Percentiles rank a stretch among this genome's conserved stretches.
Conservation (phyloP, 2,329 filamentous ascomycete genomes). For the Ceratocystis eucalypticola region DNA sequence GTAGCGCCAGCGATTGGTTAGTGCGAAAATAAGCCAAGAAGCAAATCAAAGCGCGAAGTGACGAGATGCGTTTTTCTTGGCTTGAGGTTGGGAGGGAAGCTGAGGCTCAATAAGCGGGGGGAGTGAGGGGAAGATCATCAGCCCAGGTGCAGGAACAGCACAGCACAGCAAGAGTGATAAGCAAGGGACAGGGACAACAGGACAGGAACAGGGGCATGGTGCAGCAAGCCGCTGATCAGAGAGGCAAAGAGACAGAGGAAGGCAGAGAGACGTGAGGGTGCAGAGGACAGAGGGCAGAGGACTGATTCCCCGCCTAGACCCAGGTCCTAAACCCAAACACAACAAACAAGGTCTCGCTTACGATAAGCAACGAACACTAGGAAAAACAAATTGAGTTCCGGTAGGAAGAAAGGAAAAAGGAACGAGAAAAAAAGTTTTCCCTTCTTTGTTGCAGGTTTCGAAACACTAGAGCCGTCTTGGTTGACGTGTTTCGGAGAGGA, state of each 20-base stretch:
- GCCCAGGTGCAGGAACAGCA: neutral
- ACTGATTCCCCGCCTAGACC: too few relatives aligned
- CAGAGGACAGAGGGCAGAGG: too few relatives aligned
- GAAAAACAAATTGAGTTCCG: neutral
- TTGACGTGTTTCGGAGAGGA: neutral
- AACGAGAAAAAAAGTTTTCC: neutral
- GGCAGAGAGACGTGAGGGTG: too few relatives aligned
- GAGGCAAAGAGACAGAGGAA: too few relatives aligned
- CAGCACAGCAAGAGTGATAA: neutral
- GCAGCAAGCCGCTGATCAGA: neutral
- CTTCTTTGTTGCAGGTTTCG: constrained; percentile 4
- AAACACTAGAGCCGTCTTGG: constrained; percentile 4
- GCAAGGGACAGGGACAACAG: neutral
- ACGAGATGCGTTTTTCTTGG: neutral
- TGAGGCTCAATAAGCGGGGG: neutral
- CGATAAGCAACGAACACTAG: too few relatives aligned
- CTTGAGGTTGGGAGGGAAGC: neutral
- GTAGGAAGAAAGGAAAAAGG: too few relatives aligned
- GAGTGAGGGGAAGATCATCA: neutral
- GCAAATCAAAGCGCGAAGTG: neutral
- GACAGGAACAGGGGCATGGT: neutral
- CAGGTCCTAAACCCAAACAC: too few relatives aligned
- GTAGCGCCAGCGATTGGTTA: neutral
- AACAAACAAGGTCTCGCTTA: too few relatives aligned
- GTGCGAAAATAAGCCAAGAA: neutral